Evolutionary conservation across 768 basidiomycete species (phyloP).

Genomic region (Lactifluus pinguis): DNA sequence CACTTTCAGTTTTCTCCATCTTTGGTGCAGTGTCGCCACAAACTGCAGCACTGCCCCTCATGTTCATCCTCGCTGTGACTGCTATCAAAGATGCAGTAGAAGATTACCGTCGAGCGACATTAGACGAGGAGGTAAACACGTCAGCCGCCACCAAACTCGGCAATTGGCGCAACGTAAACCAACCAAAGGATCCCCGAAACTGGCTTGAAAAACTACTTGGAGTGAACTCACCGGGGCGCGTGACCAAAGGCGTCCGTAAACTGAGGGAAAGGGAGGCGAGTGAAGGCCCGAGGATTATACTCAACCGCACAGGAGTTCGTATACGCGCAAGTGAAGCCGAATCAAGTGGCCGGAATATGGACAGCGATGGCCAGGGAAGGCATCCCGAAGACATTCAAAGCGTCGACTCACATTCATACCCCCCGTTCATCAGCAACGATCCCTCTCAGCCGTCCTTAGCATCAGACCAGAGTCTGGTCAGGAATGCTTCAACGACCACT

Average conservation of each 20-base stretch:
- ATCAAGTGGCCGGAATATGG: slow-evolving; percentile 22
- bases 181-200: slow-evolving; percentile 62
- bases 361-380: slow-evolving; percentile 9
- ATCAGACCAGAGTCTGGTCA: neutral
- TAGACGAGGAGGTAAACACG: slow-evolving; percentile 94
- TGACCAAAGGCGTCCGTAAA: slow-evolving; percentile 79
- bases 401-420: slow-evolving; percentile 23
- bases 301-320: slow-evolving; percentile 36
- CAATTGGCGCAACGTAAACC: slow-evolving; percentile 87
- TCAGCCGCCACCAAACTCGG: slow-evolving; percentile 86
- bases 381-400: slow-evolving; percentile 30
- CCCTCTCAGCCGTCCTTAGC: slow-evolving; percentile 10
- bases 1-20: slow-evolving; percentile 63
- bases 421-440: slow-evolving; percentile 15
- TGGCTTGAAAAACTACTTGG: slow-evolving; percentile 71
- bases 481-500: slow-evolving; percentile 1
- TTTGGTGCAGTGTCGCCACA: slow-evolving; percentile 84
- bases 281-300: slow-evolving; percentile 54
- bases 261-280: slow-evolving; percentile 71
- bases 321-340: slow-evolving; percentile 24
- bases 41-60: slow-evolving; percentile 74
- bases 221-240: slow-evolving; percentile 59
- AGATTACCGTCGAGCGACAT: slow-evolving; percentile 80
- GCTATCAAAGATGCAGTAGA: slow-evolving; percentile 95
- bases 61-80: slow-evolving; percentile 82